Base-by-base conservation (phyloP, 352 stramenopile genomes). In the Phytopythium montanum region DNA sequence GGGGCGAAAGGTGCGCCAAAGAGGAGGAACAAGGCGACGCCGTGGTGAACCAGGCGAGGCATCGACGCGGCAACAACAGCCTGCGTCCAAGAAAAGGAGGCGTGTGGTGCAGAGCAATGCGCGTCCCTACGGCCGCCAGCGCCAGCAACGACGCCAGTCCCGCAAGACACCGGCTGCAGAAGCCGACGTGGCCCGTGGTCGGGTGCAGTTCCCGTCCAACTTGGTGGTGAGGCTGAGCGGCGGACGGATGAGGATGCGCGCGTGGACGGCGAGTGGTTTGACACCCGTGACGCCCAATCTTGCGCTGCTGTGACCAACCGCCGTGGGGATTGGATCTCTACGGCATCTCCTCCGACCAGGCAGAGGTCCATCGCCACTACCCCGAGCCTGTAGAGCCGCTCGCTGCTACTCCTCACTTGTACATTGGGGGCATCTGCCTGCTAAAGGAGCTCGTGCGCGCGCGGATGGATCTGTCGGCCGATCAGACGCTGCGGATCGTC, bases 201-300 rank as follows among this genome's bases (percentile, higher is more conserved):
- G 63, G 41, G 50, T 80, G 0, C 38, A 61, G 36, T 81, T 79
- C 48, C 68, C 77, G 45, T 76, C 68, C n/a, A 82, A 72, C 29
- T 45, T 85, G 48, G 23, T 84, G 38, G 42, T 87, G 36, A 62
- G 73, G 29, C 61, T 87, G 5, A 25, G 66, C 21, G 75, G 77
- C 25, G 28, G 28, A 14, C 63, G 69, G 21, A 58, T 84, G 2
- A 54, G 73, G 12, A 55, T 81, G 2, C 62, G 44, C 13, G 36
- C 65, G 23, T 82, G 83, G 46, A 67, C 71, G 12, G 81, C 77
- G 4, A 76, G 67, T 28, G 77, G 75, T 14, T 85, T 80, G 29
- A 29, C 70, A 29, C 63, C 70, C 16, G 63, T 82, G 41, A 82
- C 75, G 14, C 71, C n/a, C 75, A 1, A 67, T 85, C n/a, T 42